Percentiles rank a stretch among this genome's conserved stretches.
phyloP scores from a whole-genome alignment of 257 asterid genomes.

The Solanum bukasovii region DNA sequence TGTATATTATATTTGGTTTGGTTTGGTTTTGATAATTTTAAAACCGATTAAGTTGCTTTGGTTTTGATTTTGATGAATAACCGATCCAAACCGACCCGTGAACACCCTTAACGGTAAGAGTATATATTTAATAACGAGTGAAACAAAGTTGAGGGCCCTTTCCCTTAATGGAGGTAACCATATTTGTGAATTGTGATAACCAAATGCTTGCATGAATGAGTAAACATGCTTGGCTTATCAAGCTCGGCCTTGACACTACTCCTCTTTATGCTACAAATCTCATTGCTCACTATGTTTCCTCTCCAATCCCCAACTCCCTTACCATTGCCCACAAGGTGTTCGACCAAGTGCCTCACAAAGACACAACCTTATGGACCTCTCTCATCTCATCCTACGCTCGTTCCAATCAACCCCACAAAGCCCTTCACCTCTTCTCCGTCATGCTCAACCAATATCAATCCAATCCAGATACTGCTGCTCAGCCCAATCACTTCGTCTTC shows the following conservation, averaged over 20 bases:
- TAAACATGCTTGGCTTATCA: conserved; percentile 25
- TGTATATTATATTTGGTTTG: too few relatives aligned
- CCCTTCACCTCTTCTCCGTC: conserved; percentile 21
- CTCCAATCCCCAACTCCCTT: not conserved
- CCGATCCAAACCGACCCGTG: too few relatives aligned
- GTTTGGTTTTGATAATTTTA: too few relatives aligned
- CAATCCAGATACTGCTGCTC: not conserved
- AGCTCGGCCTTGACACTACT: conserved; percentile 19
- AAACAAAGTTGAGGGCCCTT: too few relatives aligned
- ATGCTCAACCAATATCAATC: conserved; percentile 12
- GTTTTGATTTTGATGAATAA: too few relatives aligned
- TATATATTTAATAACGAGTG: too few relatives aligned
- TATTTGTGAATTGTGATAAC: not conserved
- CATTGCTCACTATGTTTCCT: conserved; percentile 6
- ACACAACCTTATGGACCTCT: conserved; percentile 30
- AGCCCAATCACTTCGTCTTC: conserved; percentile 23
- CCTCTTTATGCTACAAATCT: conserved; percentile 22
- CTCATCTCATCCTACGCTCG: conserved; percentile 32
- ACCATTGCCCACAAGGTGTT: conserved; percentile 22
- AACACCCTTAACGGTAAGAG: too few relatives aligned
- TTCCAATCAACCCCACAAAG: conserved; percentile 9
- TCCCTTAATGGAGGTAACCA: not conserved
- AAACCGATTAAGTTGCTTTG: too few relatives aligned
- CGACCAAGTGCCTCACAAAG: conserved; percentile 30
- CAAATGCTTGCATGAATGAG: conserved; percentile 18